These are phyloP conservation scores for Aspergillus leporis DNA, from an alignment of 495 filamentous ascomycete species.

Conservation along the genomic window DNA sequence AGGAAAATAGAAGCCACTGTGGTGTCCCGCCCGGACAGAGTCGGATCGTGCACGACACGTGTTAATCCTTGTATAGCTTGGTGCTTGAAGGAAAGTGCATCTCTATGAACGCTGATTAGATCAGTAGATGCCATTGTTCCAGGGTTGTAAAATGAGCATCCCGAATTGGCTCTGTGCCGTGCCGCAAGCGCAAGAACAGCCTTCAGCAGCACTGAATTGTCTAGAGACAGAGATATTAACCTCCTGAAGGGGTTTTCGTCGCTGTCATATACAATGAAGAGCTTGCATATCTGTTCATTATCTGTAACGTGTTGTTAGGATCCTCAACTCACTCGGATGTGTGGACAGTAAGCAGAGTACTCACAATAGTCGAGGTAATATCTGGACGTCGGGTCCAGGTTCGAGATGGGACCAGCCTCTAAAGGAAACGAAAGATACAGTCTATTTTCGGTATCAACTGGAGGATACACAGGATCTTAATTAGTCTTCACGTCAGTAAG, in stretches of 20 bases:
- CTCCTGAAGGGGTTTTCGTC: conserved; percentile 53
- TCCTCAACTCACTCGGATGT: neutral
- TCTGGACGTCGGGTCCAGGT: conserved; percentile 27
- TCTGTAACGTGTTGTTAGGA: conserved; percentile 28
- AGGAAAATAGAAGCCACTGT: conserved; percentile 52
- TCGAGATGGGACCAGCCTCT: conserved; percentile 24
- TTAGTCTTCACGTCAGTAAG: neutral
- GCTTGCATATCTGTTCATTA: conserved; percentile 48
- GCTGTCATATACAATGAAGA: conserved; percentile 54
- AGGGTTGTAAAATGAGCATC: conserved; percentile 17
- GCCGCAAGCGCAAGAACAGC: conserved; percentile 53
- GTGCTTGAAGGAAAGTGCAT: conserved; percentile 52
- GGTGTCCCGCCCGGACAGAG: conserved; percentile 27
- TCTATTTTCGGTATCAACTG: neutral
- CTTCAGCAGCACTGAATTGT: conserved; percentile 45
- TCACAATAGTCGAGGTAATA: conserved; percentile 49
- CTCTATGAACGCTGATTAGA: conserved; percentile 23
- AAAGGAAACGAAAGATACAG: conserved; percentile 3
- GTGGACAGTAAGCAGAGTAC: neutral
- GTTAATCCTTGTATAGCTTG: conserved; percentile 48
- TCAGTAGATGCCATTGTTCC: conserved; percentile 1
- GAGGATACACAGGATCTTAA: neutral
- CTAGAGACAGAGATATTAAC: conserved; percentile 45
- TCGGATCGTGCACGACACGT: conserved; percentile 21
- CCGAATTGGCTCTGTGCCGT: conserved; percentile 47